Base-by-base conservation (phyloP, 441 rosid genomes). In the Erodium chrysanthum region DNA sequence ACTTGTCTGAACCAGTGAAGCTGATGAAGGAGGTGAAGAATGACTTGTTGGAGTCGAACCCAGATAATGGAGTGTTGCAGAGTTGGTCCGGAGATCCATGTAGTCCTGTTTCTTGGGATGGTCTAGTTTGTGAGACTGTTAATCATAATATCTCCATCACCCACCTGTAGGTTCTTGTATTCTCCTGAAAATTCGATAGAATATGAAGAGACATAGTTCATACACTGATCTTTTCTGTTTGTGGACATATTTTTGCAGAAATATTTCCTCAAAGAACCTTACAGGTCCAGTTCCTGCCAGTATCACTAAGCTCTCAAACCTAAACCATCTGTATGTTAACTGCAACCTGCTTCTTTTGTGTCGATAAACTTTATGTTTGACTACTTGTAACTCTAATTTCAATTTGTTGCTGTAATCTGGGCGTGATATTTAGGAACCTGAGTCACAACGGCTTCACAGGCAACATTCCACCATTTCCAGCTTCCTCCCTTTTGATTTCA, bases 81-180 rank as follows among this genome's bases (percentile, higher is more conserved):
- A 73, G 67, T 71, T 88, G 94, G 91, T 83, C 82, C 23, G 94
- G 94, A 12, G 89, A 88, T 68, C 94, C 94, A 21, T 88, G 94
- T 48, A 78, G 74, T 66, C 89, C 86, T 20, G 37, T 58, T 67
- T 58, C 74, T 8, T 84, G 94, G 94, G 48, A 73, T 66, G 91
- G 86, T 61, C 73, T 88, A 74, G 64, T 29, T 58, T 88, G 94
- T 74, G 65, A 68, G 40, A 7, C 44, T 54, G 59, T 37, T 42
- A 71, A 72, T 65, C 82, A 81, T 7, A 71, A 73, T 71, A 48
- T 68, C 42, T 69, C 63, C 65, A 78, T 88, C 77, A 79, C 80
- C 23, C 71, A 60, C 70, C 68, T 86, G 94, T 88, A 80, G 73
- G 91, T 84, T 48, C 66, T 58, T 61, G 15, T 66, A 18, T 46